Evolutionary conservation across 1,284 basidiomycete genomes (phyloP).

Genomic region (Fomitiporia mediterranea): DNA sequence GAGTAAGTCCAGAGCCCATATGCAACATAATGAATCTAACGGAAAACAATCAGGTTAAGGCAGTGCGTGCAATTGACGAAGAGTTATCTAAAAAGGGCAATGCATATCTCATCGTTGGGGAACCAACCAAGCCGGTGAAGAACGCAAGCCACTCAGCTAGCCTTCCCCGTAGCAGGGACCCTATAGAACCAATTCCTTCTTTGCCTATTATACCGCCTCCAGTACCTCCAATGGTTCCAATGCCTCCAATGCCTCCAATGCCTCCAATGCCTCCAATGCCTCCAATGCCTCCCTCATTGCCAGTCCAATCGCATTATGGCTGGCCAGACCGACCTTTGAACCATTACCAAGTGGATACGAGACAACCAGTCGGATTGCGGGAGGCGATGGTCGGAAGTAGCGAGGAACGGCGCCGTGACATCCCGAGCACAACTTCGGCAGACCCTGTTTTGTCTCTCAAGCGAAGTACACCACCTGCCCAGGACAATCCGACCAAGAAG

Average conservation of each 20-base stretch:
- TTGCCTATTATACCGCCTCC: too few species aligned
- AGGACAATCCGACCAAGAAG: conserved; percentile 32
- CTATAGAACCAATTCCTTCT: background rate
- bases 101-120: conserved; percentile 49
- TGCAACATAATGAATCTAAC: background rate
- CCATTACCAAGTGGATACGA: too few species aligned
- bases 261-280: too few species aligned
- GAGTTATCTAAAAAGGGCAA: conserved; percentile 51
- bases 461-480: conserved; percentile 2
- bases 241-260: too few species aligned
- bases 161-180: background rate
- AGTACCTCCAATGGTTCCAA: too few species aligned
- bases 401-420: too few species aligned
- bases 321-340: too few species aligned
- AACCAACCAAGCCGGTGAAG: conserved; percentile 47
- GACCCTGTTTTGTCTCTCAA: background rate
- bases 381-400: background rate
- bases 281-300: too few species aligned
- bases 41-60: conserved; percentile 43
- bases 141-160: background rate
- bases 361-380: background rate
- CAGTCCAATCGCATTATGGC: too few species aligned
- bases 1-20: too few species aligned
- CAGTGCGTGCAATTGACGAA: conserved; percentile 62
- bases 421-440: too few species aligned